Percentiles rank a stretch among this genome's conserved stretches.
Conservation (phyloP, 768 basidiomycete species). For the Chalciporus piperatus region DNA sequence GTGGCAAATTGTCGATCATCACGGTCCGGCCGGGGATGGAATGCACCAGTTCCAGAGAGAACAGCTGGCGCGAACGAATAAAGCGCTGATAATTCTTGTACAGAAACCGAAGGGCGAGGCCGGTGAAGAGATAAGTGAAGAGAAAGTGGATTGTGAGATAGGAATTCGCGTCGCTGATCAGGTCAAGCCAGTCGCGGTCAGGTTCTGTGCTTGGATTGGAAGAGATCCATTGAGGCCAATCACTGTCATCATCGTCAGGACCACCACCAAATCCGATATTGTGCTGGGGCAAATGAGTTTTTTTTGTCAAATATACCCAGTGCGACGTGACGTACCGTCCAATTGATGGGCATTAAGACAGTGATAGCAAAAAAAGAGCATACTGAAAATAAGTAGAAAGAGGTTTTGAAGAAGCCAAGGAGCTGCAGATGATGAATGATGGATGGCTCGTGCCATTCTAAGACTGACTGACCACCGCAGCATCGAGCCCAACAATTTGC, state of each 20-base stretch:
- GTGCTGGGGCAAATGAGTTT: constrained; percentile 41
- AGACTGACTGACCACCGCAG: constrained; percentile 74
- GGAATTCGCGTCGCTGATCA: constrained; percentile 86
- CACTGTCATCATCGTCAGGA: constrained; percentile 35
- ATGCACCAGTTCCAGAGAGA: constrained; percentile 91
- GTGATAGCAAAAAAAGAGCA: constrained; percentile 79
- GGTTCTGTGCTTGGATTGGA: constrained; percentile 24
- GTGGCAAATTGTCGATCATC: constrained; percentile 79
- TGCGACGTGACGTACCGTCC: constrained; percentile 57
- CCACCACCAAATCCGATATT: constrained; percentile 68
- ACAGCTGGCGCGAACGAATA: constrained; percentile 87
- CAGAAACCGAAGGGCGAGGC: constrained; percentile 81
- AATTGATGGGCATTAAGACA: constrained; percentile 95
- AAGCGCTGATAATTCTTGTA: constrained; percentile 88
- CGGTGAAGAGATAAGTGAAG: constrained; percentile 93
- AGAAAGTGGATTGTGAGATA: constrained; percentile 86
- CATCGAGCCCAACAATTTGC: constrained; percentile 95
- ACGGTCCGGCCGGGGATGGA: constrained; percentile 94
- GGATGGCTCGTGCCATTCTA: background rate
- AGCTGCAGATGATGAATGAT: constrained; percentile 48
- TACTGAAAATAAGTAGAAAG: constrained; percentile 86
- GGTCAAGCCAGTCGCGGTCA: constrained; percentile 72
- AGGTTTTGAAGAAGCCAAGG: constrained; percentile 93
- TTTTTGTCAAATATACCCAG: background rate
- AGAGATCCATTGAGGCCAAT: constrained; percentile 43